Conservation (phyloP, 257 asterid species). For the Ilex asprella region DNA sequence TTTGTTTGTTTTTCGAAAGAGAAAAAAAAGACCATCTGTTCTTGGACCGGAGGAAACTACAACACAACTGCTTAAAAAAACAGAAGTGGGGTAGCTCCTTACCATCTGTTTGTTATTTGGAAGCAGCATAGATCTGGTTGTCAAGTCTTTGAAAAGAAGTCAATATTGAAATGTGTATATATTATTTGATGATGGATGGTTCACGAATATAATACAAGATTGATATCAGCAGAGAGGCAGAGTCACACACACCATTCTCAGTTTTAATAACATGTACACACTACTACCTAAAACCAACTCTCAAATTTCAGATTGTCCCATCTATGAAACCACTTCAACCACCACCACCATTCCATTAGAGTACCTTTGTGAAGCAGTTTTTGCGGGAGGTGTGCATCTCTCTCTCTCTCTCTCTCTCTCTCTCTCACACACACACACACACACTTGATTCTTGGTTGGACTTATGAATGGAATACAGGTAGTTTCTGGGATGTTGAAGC, state of each 20-base stretch:
- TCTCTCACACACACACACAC: neutral
- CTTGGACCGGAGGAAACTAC: too few relatives aligned
- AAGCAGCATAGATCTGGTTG: too few relatives aligned
- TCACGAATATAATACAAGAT: too few relatives aligned
- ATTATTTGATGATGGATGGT: too few relatives aligned
- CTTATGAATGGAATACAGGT: neutral
- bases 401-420: neutral
- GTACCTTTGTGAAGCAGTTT: neutral
- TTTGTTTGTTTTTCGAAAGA: too few relatives aligned
- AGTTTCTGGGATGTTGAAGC: slow-evolving; percentile 2
- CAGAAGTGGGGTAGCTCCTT: too few relatives aligned
- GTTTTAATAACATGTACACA: neutral
- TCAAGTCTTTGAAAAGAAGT: too few relatives aligned
- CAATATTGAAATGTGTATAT: too few relatives aligned
- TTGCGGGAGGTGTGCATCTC: slow-evolving; percentile 1
- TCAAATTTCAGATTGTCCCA: neutral
- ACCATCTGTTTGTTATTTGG: too few relatives aligned
- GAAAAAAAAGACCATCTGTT: too few relatives aligned
- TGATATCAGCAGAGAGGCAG: too few relatives aligned
- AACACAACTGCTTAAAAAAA: too few relatives aligned
- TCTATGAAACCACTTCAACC: neutral
- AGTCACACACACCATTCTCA: neutral
- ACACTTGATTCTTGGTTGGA: neutral
- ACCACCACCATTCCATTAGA: neutral
- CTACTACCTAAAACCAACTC: neutral